A percentile compares a stretch with the other conserved stretches of the same genome.
Conservation (phyloP, 257 asterid genomes). For the Solanum bukasovii region DNA sequence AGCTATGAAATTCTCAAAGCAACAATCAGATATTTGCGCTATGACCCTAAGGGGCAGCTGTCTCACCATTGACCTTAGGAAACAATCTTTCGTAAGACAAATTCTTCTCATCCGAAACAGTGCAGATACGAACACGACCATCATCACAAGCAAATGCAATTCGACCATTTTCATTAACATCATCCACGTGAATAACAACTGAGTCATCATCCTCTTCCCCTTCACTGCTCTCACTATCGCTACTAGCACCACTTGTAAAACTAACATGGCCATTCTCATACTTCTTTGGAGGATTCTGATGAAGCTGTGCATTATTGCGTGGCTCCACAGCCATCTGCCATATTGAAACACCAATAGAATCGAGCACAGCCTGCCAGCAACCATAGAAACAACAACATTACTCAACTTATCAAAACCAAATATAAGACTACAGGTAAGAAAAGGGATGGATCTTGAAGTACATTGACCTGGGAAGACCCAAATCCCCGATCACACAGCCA, state of each 20-base stretch:
- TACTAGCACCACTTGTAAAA: slow-evolving; percentile 18
- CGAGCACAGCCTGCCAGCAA: slow-evolving; percentile 60
- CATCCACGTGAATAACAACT: slow-evolving; percentile 27
- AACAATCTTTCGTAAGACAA: slow-evolving; percentile 40
- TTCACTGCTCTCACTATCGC: slow-evolving; percentile 38
- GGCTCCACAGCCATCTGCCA: slow-evolving; percentile 96
- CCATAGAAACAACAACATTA: not conserved
- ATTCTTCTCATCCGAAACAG: slow-evolving; percentile 24
- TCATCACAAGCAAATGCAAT: slow-evolving; percentile 86
- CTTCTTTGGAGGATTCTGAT: slow-evolving; percentile 4
- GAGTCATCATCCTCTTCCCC: slow-evolving; percentile 35
- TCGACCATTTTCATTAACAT: slow-evolving; percentile 19
- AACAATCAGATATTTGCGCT: not conserved
- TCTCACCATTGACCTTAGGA: slow-evolving; percentile 95
- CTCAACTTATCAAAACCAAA: not conserved
- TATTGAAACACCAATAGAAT: slow-evolving; percentile 62
- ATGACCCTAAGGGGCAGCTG: slow-evolving; percentile 6
- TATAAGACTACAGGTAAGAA: not conserved
- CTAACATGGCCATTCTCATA: slow-evolving; percentile 44
- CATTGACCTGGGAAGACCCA: not conserved
- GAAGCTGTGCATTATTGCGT: slow-evolving; percentile 6
- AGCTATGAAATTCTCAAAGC: not conserved
- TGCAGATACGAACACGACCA: slow-evolving; percentile 76
- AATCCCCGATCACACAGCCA: not conserved
- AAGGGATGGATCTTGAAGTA: not conserved